Evolutionary conservation across 1,284 basidiomycete species (phyloP), one percentile per base, ranked within the genome.

Genomic region (Lignosus rhinocerotis): DNA sequence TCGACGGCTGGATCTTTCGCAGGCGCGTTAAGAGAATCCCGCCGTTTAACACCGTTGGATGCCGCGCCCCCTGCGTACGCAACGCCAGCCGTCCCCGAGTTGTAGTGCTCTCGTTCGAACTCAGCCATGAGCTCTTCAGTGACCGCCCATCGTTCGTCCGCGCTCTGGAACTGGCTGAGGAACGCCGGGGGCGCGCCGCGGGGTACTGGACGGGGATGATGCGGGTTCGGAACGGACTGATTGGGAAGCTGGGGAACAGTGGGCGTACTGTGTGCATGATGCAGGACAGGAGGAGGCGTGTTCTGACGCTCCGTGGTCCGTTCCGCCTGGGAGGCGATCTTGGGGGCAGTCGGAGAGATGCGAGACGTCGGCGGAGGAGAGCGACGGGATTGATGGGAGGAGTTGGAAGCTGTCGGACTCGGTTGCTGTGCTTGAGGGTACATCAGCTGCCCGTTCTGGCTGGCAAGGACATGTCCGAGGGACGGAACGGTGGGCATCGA

Each of bases 51-150:
- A 58, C 70, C 70, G 58, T 70, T 60, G 53, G 69, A 71, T 21
- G 69, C 70, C 16, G 79, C 80, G 56, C 79, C 81, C 47, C 80
- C 81, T 39, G 80, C 80, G 67, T 80, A 83, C 12, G 80, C 80
- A 14, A 82, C 76, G 61, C 81, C 80, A 42, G 77, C 71, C 59
- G 75, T 78, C 19, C 80, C 80, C 45, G 58, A 61, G 41, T 36
- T 55, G 55, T 58, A 60, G 62, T 60, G 69, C 58, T 70, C 72
- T 36, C 82, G 79, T 67, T 88, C 87, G 62, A 89, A 86, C 61
- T 88, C 85, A 30, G 83, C 85, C 70, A 88, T 76, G 31, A 89
- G 76, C 63, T 89, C 84, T 38, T 84, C 82, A 0, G 87, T 87
- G 78, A 88, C 81, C 56, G 86, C 79, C 79, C 83, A 88, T 46